Evolutionary conservation across 2,329 filamentous ascomycete genomes (phyloP), one percentile per base, ranked within the genome.

Genomic region (Apiospora hydei): DNA sequence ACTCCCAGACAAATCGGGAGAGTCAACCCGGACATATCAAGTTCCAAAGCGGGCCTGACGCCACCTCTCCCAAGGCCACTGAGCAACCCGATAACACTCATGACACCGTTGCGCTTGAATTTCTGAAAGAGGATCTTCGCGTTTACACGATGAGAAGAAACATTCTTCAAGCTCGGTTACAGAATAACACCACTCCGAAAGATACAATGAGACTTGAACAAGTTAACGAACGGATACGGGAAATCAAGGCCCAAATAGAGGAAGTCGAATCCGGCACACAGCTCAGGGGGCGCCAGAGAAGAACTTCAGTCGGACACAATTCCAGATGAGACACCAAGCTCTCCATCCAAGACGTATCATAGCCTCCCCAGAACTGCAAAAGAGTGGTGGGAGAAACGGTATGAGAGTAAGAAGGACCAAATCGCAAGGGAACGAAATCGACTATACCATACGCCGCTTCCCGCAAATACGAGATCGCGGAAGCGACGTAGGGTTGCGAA

Each of bases 121-220:
- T 38, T 10, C 16, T n/a, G 1, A n/a, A 8, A 0, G 30, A 38
- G 2, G 30, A 61, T 10, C 30, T 61, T 3, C 30, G 18, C 3
- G 53, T 38, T 5, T 61, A 11, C 30, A 30, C 3, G 4, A 11
- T 4, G 24, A 30, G 30, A 10, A 57, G 24, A 30, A 14, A 57
- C 14, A 57, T 13, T 13, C 2, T 30, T 13, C 4, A 57, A 7
- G 24, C 24, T 16, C 10, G 7, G 5, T 6, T 57, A 7, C 3
- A 10, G 3, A 30, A 57, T 0, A 30, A 30, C 13, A 0, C 24
- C 5, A 30, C 24, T 30, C 4, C 0, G 24, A 1, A 6, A 1
- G 51, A 57, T 16, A 7, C 2, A 18, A 18, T 46, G 44, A 57
- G 6, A 14, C 24, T 57, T 11, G 24, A 57, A 13, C 11, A 30